A percentile compares a stretch with the other conserved stretches of the same genome.
Evolutionary conservation across 495 filamentous ascomycete genomes (phyloP).

Genomic region (Tuber magnatum): DNA sequence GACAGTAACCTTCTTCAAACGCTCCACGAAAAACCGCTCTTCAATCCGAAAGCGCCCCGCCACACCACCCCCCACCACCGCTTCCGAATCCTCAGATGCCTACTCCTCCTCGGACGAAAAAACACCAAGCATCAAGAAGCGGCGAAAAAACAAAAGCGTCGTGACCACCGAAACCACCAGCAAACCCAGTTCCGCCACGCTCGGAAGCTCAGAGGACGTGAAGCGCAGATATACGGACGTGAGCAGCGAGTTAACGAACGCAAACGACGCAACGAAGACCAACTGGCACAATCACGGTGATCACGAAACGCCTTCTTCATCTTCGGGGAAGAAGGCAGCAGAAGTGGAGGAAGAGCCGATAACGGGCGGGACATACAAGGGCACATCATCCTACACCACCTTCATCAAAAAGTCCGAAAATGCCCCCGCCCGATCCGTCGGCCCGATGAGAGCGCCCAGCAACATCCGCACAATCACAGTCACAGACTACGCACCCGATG

Average conservation of each 20-base stretch:
- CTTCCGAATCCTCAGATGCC: constrained; percentile 54
- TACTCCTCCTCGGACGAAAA: constrained; percentile 68
- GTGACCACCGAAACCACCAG: constrained; percentile 50
- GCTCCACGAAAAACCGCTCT: constrained; percentile 64
- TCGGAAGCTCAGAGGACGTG: constrained; percentile 43
- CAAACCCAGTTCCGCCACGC: constrained; percentile 44
- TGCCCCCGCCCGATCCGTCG: constrained; percentile 62
- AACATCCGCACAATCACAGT: constrained; percentile 87
- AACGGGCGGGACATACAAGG: constrained; percentile 66
- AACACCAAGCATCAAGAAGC: constrained; percentile 73
- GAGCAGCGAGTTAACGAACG: constrained; percentile 52
- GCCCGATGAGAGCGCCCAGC: constrained; percentile 79
- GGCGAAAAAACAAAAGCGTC: constrained; percentile 57
- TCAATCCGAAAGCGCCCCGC: constrained; percentile 75
- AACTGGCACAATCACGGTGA: constrained; percentile 74
- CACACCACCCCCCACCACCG: constrained; percentile 63
- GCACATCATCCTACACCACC: constrained; percentile 60
- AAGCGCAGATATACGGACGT: constrained; percentile 55
- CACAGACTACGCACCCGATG: constrained; percentile 86
- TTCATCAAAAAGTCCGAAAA: constrained; percentile 80
- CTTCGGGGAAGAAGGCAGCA: constrained; percentile 45
- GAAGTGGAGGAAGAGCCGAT: constrained; percentile 33
- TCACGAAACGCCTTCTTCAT: constrained; percentile 42
- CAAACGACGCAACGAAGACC: constrained; percentile 86
- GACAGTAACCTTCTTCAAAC: constrained; percentile 70